phyloP scores from a whole-genome alignment of 2,329 filamentous ascomycete genomes.

The Exophiala bonariae region DNA sequence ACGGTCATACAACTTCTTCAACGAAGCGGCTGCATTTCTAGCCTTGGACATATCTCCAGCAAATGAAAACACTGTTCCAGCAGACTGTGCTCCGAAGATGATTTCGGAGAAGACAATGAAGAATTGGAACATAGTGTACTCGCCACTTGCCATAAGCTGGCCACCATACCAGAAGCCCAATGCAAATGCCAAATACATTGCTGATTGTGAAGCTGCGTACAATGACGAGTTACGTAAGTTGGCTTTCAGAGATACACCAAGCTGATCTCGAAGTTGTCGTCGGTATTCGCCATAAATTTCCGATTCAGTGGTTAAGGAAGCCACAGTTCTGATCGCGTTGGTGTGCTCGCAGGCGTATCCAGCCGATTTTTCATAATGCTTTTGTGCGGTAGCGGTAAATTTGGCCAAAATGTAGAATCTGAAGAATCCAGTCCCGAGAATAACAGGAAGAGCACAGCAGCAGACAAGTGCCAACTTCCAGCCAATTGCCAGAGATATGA shows the following conservation, averaged over 20 bases:
- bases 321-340: constrained; percentile 89
- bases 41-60: constrained; percentile 93
- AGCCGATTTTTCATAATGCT: constrained; percentile 76
- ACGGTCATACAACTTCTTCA: constrained; percentile 82
- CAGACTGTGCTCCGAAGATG: constrained; percentile 89
- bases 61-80: constrained; percentile 85
- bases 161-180: constrained; percentile 94
- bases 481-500: constrained; percentile 70
- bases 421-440: constrained; percentile 80
- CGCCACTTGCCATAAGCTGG: constrained; percentile 66
- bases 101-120: constrained; percentile 87
- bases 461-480: constrained; percentile 89
- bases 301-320: constrained; percentile 80
- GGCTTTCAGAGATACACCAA: constrained; percentile 67
- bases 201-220: constrained; percentile 80
- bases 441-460: constrained; percentile 72
- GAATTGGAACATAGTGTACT: constrained; percentile 82
- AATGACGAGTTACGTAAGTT: constrained; percentile 74
- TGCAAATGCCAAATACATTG: constrained; percentile 80
- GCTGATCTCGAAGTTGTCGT: constrained; percentile 64
- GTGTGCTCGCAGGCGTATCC: constrained; percentile 91
- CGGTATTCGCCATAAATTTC: constrained; percentile 77
- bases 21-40: constrained; percentile 74
- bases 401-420: constrained; percentile 80
- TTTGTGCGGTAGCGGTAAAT: constrained; percentile 77